Percentiles rank a stretch among this genome's conserved stretches.
These are phyloP conservation scores for Taiwanofungus camphoratus DNA, from an alignment of 1,284 basidiomycete species.

Conservation along the genomic window DNA sequence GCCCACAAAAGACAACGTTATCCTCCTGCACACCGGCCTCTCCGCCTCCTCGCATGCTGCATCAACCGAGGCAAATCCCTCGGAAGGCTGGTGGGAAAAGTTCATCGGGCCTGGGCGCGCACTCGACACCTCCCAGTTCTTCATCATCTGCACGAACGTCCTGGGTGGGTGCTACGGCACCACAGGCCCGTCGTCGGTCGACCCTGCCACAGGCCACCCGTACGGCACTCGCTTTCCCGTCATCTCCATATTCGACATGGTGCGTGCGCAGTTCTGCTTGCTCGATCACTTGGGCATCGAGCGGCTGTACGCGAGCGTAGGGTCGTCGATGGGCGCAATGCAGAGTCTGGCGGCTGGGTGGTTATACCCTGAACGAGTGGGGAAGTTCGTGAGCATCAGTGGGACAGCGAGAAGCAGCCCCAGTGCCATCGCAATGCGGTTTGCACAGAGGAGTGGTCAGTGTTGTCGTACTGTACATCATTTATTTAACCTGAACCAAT, in stretches of 20 bases:
- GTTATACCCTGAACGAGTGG: conserved; percentile 86
- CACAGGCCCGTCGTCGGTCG: conserved; percentile 84
- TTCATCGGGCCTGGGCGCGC: conserved; percentile 95
- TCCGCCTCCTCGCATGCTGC: conserved; percentile 96
- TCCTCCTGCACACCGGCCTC: conserved; percentile 95
- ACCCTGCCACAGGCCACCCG: conserved; percentile 60
- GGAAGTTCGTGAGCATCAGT: conserved; percentile 88
- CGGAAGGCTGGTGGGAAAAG: conserved; percentile 97
- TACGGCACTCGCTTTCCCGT: conserved; percentile 94
- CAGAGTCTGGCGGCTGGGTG: conserved; percentile 94
- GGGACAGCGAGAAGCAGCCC: conserved; percentile 91
- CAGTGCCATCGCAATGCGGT: conserved; percentile 91
- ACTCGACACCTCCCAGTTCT: conserved; percentile 91
- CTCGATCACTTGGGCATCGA: conserved; percentile 84
- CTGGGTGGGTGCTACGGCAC: conserved; percentile 97
- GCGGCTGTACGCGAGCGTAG: conserved; percentile 88
- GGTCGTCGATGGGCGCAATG: conserved; percentile 97
- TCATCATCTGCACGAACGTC: conserved; percentile 95
- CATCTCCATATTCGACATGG: conserved; percentile 95
- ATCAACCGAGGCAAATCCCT: conserved; percentile 70
- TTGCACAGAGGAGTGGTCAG: conserved; percentile 87
- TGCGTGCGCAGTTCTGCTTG: conserved; percentile 84
- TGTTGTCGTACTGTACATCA: conserved; percentile 4
- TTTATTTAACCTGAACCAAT: conserved; percentile 2
- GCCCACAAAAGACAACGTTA: conserved; percentile 76